Base-by-base conservation (phyloP, 768 basidiomycete species). In the Mycena kentingensis region DNA sequence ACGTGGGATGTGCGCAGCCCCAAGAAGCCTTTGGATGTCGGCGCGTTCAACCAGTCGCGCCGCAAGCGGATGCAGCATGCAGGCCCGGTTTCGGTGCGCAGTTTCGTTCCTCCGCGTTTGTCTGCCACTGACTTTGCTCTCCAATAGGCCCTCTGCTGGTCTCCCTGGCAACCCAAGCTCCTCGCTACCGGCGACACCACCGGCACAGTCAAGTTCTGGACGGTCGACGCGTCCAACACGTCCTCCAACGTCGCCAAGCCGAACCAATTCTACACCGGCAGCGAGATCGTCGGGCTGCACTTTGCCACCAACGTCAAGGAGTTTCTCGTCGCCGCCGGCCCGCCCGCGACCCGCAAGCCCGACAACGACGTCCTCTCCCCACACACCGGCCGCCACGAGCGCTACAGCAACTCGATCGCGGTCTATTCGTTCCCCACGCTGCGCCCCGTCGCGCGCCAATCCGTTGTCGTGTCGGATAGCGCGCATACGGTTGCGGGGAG, bases 261-360 rank as follows among this genome's bases (percentile, higher is more conserved):
- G 0, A 72, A 74, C 8, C 74, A 71, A 47, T 57, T 80, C n/a
- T 77, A 80, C 32, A 69, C 77, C 16, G 74, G 73, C 22, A 79
- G 84, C 10, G 80, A 83, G 52, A 80, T 93, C 46, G 87, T 85
- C 5, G 83, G 84, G 5, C 67, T 92, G 11, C 77, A 87, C 47
- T 91, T 84, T 65, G 89, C 90, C 15, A 82, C 85, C 4, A 87
- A 92, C 55, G 84, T 85, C 62, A 91, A 90, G 58, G 93, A 96
- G 62, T 69, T 97, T 29, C 69, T 96, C n/a, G 89, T 83, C 36
- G 89, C 90, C 2, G 90, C 93, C 60, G 90, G 71, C 51, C 65
- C 65, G 57, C 38, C 41, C 57, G n/a, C 51, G 2, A 53, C 43
- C 10, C 29, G 18, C 28, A 24, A 39, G n/a, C 21, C n/a, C 12